phyloP scores from a whole-genome alignment of 768 basidiomycete species.

The Clavulina sp. region DNA sequence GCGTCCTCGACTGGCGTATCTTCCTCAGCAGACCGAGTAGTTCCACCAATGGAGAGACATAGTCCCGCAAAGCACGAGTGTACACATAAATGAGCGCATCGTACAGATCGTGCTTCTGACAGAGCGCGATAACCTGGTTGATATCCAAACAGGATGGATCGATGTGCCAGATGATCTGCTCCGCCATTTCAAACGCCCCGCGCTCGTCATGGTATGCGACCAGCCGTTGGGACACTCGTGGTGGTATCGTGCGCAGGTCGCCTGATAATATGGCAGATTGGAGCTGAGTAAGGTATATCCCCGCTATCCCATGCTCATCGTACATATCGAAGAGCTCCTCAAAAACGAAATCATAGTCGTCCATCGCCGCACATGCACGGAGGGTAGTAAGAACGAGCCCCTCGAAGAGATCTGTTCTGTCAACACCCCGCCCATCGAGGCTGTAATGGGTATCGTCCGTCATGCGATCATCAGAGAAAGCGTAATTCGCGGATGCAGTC shows the following conservation, averaged over 20 bases:
- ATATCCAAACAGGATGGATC: constrained; percentile 82
- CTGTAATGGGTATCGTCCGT: constrained; percentile 71
- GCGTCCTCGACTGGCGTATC: constrained; percentile 22
- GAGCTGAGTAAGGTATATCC: constrained; percentile 67
- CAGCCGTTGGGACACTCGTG: constrained; percentile 72
- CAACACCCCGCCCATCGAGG: constrained; percentile 76
- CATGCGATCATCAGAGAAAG: constrained; percentile 92
- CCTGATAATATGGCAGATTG: constrained; percentile 68
- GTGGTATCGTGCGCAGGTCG: constrained; percentile 58
- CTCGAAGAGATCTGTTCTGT: constrained; percentile 80
- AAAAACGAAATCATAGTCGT: constrained; percentile 73
- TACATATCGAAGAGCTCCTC: constrained; percentile 88
- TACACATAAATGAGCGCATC: constrained; percentile 93
- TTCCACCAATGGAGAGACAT: constrained; percentile 75
- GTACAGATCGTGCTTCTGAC: constrained; percentile 67
- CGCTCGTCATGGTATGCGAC: constrained; percentile 61
- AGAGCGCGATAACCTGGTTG: constrained; percentile 78
- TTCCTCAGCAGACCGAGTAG: constrained; percentile 58
- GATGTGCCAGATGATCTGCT: constrained; percentile 90
- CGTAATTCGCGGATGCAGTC: constrained; percentile 70
- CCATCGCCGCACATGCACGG: constrained; percentile 62
- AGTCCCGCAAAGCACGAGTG: constrained; percentile 74
- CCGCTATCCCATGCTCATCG: constrained; percentile 62
- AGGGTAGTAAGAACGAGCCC: constrained; percentile 62
- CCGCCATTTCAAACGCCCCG: constrained; percentile 54